Conservation (phyloP, 2,329 filamentous ascomycete species). For the Akanthomyces lecanii region DNA sequence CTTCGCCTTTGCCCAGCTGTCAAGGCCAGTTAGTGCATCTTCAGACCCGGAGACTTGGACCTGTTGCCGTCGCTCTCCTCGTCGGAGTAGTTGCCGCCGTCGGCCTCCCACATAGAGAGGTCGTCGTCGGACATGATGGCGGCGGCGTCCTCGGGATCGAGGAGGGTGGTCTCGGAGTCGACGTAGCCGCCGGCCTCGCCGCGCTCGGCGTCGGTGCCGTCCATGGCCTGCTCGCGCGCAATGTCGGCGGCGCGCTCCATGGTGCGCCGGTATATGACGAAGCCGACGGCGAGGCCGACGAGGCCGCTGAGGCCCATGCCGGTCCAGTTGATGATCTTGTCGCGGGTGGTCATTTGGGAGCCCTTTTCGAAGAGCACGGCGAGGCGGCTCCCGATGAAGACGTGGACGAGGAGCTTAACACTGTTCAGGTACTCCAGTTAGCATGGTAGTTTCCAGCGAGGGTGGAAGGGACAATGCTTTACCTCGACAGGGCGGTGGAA, state of each 20-base stretch:
- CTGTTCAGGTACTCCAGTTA: conserved; percentile 28
- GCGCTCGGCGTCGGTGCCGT: conserved; percentile 24
- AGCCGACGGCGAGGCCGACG: conserved; percentile 72
- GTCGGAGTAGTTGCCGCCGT: conserved; percentile 28
- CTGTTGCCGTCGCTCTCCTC: conserved; percentile 26
- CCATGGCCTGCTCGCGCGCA: conserved; percentile 40
- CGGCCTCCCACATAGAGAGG: conserved; percentile 52
- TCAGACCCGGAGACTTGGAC: neutral
- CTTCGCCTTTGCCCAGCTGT: neutral
- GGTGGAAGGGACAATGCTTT: conserved; percentile 16
- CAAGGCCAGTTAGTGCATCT: conserved; percentile 5
- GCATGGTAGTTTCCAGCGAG: neutral
- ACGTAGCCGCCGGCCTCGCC: conserved; percentile 36
- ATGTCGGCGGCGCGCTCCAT: conserved; percentile 60
- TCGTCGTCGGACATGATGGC: conserved; percentile 57
- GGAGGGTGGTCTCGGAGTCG: conserved; percentile 41
- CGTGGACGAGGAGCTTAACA: conserved; percentile 85
- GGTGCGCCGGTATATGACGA: conserved; percentile 75
- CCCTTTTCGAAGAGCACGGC: conserved; percentile 78
- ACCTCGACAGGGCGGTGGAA: conserved; percentile 74
- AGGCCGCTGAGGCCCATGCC: conserved; percentile 69
- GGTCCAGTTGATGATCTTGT: conserved; percentile 78
- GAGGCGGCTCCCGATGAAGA: conserved; percentile 85
- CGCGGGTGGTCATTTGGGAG: conserved; percentile 73
- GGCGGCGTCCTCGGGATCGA: conserved; percentile 48